Base-by-base conservation (phyloP, 2,329 filamentous ascomycete genomes). In the Calonectria ilicicola region DNA sequence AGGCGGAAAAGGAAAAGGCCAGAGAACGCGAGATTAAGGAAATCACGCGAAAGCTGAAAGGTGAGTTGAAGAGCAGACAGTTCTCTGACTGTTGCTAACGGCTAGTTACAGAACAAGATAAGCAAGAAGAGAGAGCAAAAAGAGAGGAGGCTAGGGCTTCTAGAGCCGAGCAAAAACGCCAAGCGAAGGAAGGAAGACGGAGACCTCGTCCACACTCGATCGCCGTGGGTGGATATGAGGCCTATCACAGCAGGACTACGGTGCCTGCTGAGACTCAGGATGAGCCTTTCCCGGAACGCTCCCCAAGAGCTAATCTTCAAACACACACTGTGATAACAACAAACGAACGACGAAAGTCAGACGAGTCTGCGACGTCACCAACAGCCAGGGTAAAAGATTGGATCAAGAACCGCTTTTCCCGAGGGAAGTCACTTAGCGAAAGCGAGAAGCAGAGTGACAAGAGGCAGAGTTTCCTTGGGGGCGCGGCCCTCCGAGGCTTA, bases 21-120 rank as follows among this genome's bases (percentile, higher is more conserved):
- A 85, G 87, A 14, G 88, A 90, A 60, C 87, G 84, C 72, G 89
- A 91, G 80, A 81, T 88, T 5, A 88, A 88, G 66, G 88, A 90
- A 5, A 86, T 88, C 19, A 84, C 87, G 46, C 89, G 86, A 78
- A 89, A 88, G 75, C 78, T 90, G 19, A 93, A 89, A 81, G 89
- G 93, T 94, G 82, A 82, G 40, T 17, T 38, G 90, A 58, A 42
- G 5, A 17, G 19, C 19, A 19, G 8, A 42, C 14, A 10, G 2
- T 8, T 42, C 14, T 15, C 2, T 9, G 21, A 29, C 8, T 27
- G 5, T 38, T 40, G 92, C 47, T 65, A 46, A 74, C 40, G 49
- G 2, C 2, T 2, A 21, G 15, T 21, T 17, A 23, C 72, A 89
- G 86, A 86, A 9, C 83, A 91, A 79, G 84, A 87, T 17, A 87